Conservation (phyloP, 352 stramenopile species). For the Phytophthora idaei region DNA sequence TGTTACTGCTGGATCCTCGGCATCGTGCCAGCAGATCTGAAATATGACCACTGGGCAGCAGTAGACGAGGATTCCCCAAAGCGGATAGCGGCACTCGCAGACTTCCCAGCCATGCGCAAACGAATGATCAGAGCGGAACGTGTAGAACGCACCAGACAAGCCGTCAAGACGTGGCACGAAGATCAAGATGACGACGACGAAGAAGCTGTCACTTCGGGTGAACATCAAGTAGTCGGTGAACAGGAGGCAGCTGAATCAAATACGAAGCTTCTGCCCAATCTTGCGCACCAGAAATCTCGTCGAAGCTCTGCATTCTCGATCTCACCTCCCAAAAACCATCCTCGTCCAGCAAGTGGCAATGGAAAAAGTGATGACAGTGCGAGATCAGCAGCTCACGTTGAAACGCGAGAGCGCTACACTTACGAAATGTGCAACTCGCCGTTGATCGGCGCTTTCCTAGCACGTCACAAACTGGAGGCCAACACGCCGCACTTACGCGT, state of each 20-base stretch:
- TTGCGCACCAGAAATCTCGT: constrained; percentile 12
- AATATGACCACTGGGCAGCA: constrained; percentile 57
- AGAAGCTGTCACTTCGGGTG: background rate
- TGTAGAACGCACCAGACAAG: constrained; percentile 62
- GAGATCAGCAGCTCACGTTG: constrained; percentile 26
- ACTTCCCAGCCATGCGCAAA: constrained; percentile 76
- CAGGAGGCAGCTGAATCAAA: constrained; percentile 8
- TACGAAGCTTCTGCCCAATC: constrained; percentile 12
- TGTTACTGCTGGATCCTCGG: constrained; percentile 72
- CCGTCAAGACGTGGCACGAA: constrained; percentile 56
- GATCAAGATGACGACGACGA: constrained; percentile 28
- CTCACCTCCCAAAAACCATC: constrained; percentile 7
- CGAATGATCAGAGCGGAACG: constrained; percentile 67
- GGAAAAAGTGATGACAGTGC: background rate
- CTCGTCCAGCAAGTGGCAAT: constrained; percentile 2
- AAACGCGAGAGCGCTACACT: constrained; percentile 56
- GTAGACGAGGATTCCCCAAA: constrained; percentile 66
- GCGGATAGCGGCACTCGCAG: constrained; percentile 55
- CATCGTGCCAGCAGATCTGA: constrained; percentile 57
- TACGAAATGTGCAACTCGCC: constrained; percentile 78
- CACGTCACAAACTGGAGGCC: constrained; percentile 54
- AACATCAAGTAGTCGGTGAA: constrained; percentile 3
- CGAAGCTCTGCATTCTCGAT: constrained; percentile 33
- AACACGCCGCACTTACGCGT: constrained; percentile 54
- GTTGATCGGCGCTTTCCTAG: constrained; percentile 60